phyloP scores from a whole-genome alignment of 1,284 basidiomycete species.

The Cutaneotrichosporon cavernicola region DNA sequence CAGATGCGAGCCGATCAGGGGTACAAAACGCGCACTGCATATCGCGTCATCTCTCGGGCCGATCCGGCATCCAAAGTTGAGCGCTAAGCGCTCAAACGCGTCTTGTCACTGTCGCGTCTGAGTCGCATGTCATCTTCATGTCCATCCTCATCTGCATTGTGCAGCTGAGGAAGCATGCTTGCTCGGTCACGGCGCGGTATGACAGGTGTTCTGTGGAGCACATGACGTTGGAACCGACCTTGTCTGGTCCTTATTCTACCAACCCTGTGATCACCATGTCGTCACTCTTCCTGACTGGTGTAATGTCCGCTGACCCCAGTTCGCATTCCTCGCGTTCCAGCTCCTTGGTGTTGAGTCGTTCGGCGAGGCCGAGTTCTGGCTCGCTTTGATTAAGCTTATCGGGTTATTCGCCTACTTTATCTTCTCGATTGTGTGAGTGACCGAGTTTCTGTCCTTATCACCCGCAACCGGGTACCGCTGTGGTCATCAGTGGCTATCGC shows the following conservation, averaged over 20 bases:
- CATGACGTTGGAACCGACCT: neutral
- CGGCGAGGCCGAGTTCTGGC: conserved; percentile 33
- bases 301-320: conserved; percentile 44
- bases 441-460: neutral
- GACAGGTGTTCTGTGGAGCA: neutral
- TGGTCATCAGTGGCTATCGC: conserved; percentile 58
- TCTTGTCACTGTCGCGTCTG: neutral
- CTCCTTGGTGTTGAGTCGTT: conserved; percentile 34
- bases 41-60: neutral
- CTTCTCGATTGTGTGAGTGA: conserved; percentile 63
- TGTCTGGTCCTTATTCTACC: neutral
- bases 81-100: neutral
- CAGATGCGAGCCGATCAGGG: neutral
- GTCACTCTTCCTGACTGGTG: neutral
- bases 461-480: conserved; percentile 44
- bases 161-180: neutral
- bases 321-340: conserved; percentile 37
- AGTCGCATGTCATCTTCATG: neutral
- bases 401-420: conserved; percentile 54
- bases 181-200: neutral
- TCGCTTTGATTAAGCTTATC: conserved; percentile 30
- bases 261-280: neutral
- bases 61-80: neutral
- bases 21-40: neutral
- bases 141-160: neutral